These are phyloP conservation scores for Kurtzmaniella cleridarum DNA, from an alignment of 805 yeast genomes.

Conservation along the genomic window DNA sequence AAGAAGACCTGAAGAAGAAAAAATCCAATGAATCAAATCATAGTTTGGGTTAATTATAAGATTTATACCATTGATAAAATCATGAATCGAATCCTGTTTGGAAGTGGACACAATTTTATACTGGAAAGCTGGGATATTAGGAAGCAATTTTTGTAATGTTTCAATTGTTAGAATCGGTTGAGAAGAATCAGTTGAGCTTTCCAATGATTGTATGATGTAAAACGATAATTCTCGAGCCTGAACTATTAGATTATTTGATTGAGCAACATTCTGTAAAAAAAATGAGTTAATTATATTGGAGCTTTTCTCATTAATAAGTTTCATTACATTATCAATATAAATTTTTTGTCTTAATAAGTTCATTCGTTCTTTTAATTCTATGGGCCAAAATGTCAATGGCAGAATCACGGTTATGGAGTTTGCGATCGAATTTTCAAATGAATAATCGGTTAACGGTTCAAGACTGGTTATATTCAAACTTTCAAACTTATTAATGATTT, in stretches of 20 bases:
- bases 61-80: not conserved
- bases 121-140: no score
- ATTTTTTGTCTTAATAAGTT: not conserved
- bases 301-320: not conserved
- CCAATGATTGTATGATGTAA: constrained; percentile 15
- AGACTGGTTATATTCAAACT: no score
- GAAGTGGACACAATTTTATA: no score
- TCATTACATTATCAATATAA: not conserved
- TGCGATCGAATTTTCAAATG: no score
- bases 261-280: constrained; percentile 19
- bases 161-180: no score
- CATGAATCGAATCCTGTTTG: not conserved
- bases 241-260: constrained; percentile 24
- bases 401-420: constrained; percentile 6
- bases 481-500: no score
- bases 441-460: no score
- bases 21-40: no score
- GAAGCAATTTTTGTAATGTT: no score
- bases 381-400: constrained; percentile 8
- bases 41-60: not conserved
- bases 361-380: not conserved
- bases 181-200: no score
- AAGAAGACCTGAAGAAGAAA: no score
- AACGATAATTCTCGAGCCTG: constrained; percentile 17
- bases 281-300: constrained; percentile 14